Conservation (phyloP, 1,139 yeast genomes). For the Geotrichum macrosporum region DNA sequence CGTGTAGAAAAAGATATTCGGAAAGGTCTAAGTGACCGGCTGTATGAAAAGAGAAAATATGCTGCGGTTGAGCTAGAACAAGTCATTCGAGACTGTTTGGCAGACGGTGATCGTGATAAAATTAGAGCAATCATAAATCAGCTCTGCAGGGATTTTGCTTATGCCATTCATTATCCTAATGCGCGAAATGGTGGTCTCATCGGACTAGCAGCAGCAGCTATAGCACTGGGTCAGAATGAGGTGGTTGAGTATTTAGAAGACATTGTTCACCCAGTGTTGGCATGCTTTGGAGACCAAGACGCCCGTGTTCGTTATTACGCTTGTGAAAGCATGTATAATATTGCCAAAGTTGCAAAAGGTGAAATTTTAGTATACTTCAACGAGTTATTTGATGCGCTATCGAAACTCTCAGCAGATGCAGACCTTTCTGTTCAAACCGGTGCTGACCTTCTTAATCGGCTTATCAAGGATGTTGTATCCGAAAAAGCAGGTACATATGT, state of each 20-base stretch:
- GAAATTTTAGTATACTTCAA: constrained; percentile 87
- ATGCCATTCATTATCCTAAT: constrained; percentile 69
- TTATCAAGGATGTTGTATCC: constrained; percentile 90
- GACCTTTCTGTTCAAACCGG: constrained; percentile 93
- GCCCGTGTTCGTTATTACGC: constrained; percentile 95
- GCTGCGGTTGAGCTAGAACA: constrained; percentile 90
- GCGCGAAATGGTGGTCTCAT: constrained; percentile 72
- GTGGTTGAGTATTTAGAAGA: constrained; percentile 72
- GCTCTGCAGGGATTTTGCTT: constrained; percentile 64
- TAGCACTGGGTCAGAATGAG: constrained; percentile 70
- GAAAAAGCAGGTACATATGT: constrained; percentile 91
- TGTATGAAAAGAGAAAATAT: constrained; percentile 89
- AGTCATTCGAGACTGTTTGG: constrained; percentile 65
- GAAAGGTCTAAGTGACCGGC: constrained; percentile 82
- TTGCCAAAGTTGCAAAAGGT: constrained; percentile 95
- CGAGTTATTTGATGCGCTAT: constrained; percentile 88
- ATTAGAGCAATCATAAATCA: constrained; percentile 66
- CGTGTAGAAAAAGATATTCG: constrained; percentile 60
- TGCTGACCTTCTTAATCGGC: constrained; percentile 85
- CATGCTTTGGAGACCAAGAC: constrained; percentile 95
- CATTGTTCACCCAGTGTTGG: constrained; percentile 87
- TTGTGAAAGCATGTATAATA: constrained; percentile 92
- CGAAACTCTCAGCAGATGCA: constrained; percentile 85
- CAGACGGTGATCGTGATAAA: constrained; percentile 61
- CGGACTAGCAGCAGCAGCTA: constrained; percentile 72